Evolutionary conservation across 129 eudicot genomes (phyloP).

Genomic region (Flaveria brownii): DNA sequence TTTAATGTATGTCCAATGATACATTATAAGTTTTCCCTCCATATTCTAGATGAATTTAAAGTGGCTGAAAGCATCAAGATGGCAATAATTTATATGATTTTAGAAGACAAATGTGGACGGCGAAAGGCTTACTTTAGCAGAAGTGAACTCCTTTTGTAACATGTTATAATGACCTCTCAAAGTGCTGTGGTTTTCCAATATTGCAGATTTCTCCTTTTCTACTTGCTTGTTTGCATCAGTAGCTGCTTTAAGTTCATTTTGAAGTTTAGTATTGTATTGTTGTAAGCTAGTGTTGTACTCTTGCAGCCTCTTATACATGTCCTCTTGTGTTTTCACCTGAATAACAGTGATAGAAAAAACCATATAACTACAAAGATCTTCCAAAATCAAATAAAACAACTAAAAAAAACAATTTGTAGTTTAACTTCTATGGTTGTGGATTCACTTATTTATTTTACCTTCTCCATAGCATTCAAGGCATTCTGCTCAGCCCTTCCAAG

Average conservation of each 20-base stretch:
- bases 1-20: neutral
- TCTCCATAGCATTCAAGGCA: constrained; percentile 42
- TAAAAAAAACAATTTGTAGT: neutral
- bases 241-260: constrained; percentile 52
- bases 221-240: constrained; percentile 52
- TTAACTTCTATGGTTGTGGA: neutral
- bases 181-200: constrained; percentile 49
- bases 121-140: constrained; percentile 41
- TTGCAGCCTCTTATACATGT: constrained; percentile 53
- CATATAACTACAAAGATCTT: constrained; percentile 5
- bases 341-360: constrained; percentile 11
- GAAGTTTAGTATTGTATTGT: constrained; percentile 58
- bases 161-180: constrained; percentile 54
- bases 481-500: constrained; percentile 51
- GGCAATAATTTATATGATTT: neutral
- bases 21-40: neutral
- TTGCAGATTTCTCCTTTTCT: constrained; percentile 54
- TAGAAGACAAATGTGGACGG: neutral
- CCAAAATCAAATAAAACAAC: neutral
- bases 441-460: constrained; percentile 33
- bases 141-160: constrained; percentile 56
- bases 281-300: constrained; percentile 67
- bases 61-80: neutral
- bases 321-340: constrained; percentile 49
- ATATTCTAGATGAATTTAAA: neutral